phyloP scores from a whole-genome alignment of 108 stramenopile species.

The Phaeodactylum tricornutum region DNA sequence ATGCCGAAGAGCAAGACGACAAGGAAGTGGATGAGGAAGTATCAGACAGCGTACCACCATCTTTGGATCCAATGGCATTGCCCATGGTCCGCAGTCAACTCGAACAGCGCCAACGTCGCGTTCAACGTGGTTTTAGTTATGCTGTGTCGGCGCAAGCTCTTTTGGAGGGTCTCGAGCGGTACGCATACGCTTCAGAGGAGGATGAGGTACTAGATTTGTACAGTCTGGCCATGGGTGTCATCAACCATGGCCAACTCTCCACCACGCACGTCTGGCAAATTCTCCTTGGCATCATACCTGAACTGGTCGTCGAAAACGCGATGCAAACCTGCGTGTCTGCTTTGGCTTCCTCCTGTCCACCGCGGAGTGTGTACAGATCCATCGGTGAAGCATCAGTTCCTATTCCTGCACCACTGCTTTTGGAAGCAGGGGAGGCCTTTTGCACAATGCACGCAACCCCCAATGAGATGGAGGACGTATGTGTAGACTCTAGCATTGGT shows the following conservation, averaged over 20 bases:
- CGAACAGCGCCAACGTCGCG: slow-evolving; percentile 13
- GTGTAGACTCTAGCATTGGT: slow-evolving; percentile 1
- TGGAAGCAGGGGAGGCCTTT: slow-evolving; percentile 1
- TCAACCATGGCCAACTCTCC: slow-evolving; percentile 44
- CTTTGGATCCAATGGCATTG: slow-evolving; percentile 47
- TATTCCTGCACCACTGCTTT: slow-evolving; percentile 6
- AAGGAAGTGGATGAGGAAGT: slow-evolving; percentile 15
- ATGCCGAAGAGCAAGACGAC: slow-evolving; percentile 17
- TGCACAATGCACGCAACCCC: background rate
- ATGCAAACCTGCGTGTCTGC: slow-evolving; percentile 21
- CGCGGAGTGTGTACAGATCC: slow-evolving; percentile 15
- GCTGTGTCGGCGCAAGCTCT: slow-evolving; percentile 29
- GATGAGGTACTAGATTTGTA: slow-evolving; percentile 8
- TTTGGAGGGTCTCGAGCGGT: slow-evolving; percentile 2
- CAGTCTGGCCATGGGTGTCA: slow-evolving; percentile 26
- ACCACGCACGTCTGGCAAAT: slow-evolving; percentile 41
- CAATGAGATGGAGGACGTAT: background rate
- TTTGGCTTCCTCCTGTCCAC: slow-evolving; percentile 42
- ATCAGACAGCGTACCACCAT: background rate
- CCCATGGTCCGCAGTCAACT: slow-evolving; percentile 41
- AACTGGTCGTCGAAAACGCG: slow-evolving; percentile 8
- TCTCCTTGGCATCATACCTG: slow-evolving; percentile 13
- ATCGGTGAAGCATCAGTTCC: background rate
- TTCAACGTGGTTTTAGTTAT: slow-evolving; percentile 29
- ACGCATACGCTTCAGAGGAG: background rate